Conservation (phyloP, 2,329 filamentous ascomycete genomes). For the Fusarium guadeloupense region DNA sequence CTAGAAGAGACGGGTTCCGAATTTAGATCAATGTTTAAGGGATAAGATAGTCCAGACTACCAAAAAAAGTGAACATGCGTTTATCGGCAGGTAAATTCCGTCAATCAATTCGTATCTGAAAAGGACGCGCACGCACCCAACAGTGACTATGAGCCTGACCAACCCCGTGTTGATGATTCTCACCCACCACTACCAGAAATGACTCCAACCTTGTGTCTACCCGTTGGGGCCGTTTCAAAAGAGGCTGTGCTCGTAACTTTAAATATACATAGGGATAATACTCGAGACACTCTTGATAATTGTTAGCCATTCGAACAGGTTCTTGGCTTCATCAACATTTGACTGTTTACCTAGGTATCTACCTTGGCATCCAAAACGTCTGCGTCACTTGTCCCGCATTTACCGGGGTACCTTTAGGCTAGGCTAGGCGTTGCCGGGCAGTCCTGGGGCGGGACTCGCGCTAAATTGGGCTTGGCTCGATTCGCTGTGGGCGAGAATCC, state of each 20-base stretch:
- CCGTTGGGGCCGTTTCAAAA: constrained; percentile 10
- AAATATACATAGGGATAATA: not conserved
- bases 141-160: constrained; percentile 3
- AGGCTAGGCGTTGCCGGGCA: constrained; percentile 27
- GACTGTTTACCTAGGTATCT: not conserved
- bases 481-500: not conserved
- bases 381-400: constrained; percentile 31
- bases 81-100: constrained; percentile 2
- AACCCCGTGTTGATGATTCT: constrained; percentile 27
- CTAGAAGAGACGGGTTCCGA: constrained; percentile 16
- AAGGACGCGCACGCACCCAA: constrained; percentile 34
- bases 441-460: constrained; percentile 31
- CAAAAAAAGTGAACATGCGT: not conserved
- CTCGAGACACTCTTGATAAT: not conserved
- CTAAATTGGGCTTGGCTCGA: constrained; percentile 28
- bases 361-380: constrained; percentile 15
- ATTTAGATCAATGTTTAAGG: constrained; percentile 25
- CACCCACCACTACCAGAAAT: constrained; percentile 26
- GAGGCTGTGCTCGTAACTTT: constrained; percentile 25
- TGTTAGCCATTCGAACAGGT: too few species aligned
- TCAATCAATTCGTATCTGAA: constrained; percentile 6
- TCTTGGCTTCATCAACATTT: not conserved
- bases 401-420: not conserved
- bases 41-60: not conserved
- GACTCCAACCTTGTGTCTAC: constrained; percentile 31